phyloP scores from a whole-genome alignment of 2,329 filamentous ascomycete species.

The Claviceps sp. region DNA sequence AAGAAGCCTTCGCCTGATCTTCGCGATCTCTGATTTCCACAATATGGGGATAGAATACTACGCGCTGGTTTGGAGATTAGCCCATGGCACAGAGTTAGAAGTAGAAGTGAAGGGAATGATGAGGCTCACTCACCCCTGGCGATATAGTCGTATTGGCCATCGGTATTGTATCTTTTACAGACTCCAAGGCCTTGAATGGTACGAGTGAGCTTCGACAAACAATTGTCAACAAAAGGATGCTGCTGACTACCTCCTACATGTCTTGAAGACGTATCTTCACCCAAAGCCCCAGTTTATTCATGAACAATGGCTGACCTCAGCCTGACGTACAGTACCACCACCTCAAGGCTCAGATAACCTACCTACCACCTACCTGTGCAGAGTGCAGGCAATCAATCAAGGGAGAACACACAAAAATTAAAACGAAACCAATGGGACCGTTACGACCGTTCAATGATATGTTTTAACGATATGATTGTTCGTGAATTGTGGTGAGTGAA shows the following conservation, averaged over 20 bases:
- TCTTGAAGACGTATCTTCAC: no score
- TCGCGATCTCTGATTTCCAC: conserved; percentile 37
- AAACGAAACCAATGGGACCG: no score
- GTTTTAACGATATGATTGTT: no score
- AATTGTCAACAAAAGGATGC: not conserved
- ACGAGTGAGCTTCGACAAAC: not conserved
- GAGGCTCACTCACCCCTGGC: not conserved
- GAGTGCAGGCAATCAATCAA: not conserved
- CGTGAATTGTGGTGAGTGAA: no score
- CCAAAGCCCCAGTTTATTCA: not conserved
- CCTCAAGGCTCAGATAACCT: no score
- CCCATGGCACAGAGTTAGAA: not conserved
- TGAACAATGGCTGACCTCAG: not conserved
- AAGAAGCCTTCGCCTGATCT: conserved; percentile 34
- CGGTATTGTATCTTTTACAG: no score
- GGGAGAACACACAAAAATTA: not conserved
- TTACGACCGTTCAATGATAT: no score
- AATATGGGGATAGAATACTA: conserved; percentile 24
- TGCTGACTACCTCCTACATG: not conserved
- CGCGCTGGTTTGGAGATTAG: not conserved
- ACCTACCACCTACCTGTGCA: no score
- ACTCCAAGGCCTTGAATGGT: not conserved
- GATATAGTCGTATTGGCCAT: not conserved
- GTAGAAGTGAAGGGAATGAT: not conserved
- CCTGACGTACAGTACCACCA: no score